Evolutionary conservation across 225 moss, liverwort and hornwort genomes (phyloP), one percentile per base, ranked within the genome.

Genomic region (Asterella californica): DNA sequence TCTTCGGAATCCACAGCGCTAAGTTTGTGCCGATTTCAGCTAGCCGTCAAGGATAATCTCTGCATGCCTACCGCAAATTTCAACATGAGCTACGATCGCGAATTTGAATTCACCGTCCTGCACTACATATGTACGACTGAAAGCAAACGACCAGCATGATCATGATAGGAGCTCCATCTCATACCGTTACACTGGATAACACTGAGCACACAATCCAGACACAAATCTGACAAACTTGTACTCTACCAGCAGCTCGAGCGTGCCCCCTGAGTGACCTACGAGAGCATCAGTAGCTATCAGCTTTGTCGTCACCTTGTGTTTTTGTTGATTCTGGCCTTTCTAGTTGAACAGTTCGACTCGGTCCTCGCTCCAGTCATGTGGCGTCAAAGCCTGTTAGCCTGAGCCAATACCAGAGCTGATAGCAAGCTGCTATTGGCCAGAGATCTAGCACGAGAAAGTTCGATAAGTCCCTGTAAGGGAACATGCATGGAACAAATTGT

Each of bases 161-260:
- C 2, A 42, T 21, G 22, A 69, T 21, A 36, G 7, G 68, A 5
- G 68, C 21, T 69, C 68, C 37, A 21, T 22, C 6, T 7, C 37
- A 21, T n/a, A 1, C n/a, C 11, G 21, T 10, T 61, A 6, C 15
- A 10, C 14, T 24, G 48, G 22, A 25, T 21, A n/a, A n/a, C n/a
- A 6, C 19, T 48, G 19, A 37, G 38, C 69, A 70, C 21, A 38
- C 38, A 0, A 72, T 27, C 48, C 46, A 24, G 8, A 27, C n/a
- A 72, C 72, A 48, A 72, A 42, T 42, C 48, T 49, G 48, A 70
- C 69, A 45, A 45, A 70, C 69, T 70, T 70, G 69, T 47, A 72
- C 72, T 72, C 72, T 47, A 47, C 14, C 48, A 72, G 25, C 0
- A 27, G 27, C 47, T 29, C n/a, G 27, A 8, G 25, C 24, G 47